Evolutionary conservation across 1,139 yeast species (phyloP), one percentile per base, ranked within the genome.

Genomic region (Hemisphaericaspora xylanilytica): DNA sequence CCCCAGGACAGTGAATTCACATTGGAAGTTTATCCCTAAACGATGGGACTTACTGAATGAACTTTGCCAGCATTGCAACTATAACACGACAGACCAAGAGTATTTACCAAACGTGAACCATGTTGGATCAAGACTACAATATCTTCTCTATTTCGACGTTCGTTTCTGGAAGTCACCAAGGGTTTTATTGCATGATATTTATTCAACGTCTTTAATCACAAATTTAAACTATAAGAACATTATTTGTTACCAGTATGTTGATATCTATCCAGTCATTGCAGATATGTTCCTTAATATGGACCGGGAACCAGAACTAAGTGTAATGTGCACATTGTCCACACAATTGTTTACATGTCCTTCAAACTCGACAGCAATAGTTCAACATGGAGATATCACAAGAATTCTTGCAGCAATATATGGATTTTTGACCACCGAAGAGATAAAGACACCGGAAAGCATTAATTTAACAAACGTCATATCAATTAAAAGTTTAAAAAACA

Each of bases 331-430:
- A 7, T 56, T 92, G 15, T 85, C 96, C 0, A 85, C 96, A 1
- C 97, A 92, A 56, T 65, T 90, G 10, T 89, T 89, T 56, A 88
- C 96, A 2, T 83, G 94, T 36, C 92, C 96, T 0, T 68, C 83
- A 1, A 82, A 84, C 47, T 86, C 96, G 2, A 66, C 90, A 1
- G 66, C 80, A 35, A 78, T 88, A 16, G 74, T 83, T 2, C 65
- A 70, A 33, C 87, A 81, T 53, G 92, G 90, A 21, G 89, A 85
- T 44, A 59, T 86, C 21, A 70, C 85, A 12, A 70, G 83, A 41
- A 75, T 87, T 37, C 65, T 85, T 45, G 81, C 90, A 1, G 73
- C 85, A 9, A 75, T 87, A 13, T 79, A 77, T 54, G 78, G 82
- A 9, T 78, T 81, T 55, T 66, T 85, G 41, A 77, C 95, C 15